phyloP scores from a whole-genome alignment of 1,284 basidiomycete species.

The Puccinia novopanici region DNA sequence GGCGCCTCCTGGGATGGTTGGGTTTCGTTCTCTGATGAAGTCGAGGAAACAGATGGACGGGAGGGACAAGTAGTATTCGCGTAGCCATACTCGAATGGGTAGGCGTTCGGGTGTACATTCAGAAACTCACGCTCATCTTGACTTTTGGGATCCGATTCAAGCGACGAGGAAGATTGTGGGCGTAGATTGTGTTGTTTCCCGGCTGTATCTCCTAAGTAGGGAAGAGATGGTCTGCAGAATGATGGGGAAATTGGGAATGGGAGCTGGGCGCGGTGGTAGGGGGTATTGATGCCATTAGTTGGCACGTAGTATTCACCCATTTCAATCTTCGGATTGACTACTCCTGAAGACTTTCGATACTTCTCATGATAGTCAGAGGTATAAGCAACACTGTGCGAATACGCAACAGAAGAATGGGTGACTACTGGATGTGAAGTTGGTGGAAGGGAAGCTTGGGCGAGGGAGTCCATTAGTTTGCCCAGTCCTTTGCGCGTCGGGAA shows the following conservation, averaged over 20 bases:
- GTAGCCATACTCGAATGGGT: slow-evolving; percentile 20
- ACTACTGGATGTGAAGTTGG: slow-evolving; percentile 21
- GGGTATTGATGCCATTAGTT: slow-evolving; percentile 16
- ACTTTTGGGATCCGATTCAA: slow-evolving; percentile 9
- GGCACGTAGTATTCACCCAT: slow-evolving; percentile 32
- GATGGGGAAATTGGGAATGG: slow-evolving; percentile 2
- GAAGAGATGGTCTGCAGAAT: not conserved
- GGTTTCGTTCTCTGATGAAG: slow-evolving; percentile 16
- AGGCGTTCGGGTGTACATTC: not conserved
- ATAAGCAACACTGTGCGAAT: not conserved
- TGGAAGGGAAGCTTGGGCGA: slow-evolving; percentile 8
- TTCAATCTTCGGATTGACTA: not conserved
- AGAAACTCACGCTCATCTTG: slow-evolving; percentile 11
- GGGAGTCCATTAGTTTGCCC: not conserved
- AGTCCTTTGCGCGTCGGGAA: slow-evolving; percentile 9
- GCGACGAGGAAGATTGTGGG: slow-evolving; percentile 1
- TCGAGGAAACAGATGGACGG: slow-evolving; percentile 5
- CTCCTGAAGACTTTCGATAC: slow-evolving; percentile 26
- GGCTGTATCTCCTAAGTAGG: not conserved
- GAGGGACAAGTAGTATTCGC: not conserved
- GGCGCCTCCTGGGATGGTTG: not conserved
- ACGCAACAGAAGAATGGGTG: slow-evolving; percentile 8
- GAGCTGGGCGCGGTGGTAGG: slow-evolving; percentile 6
- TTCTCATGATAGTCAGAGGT: slow-evolving; percentile 18
- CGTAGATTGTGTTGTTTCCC: slow-evolving; percentile 2